Conservation (phyloP, 805 yeast species). For the Saccharomyces paradoxus region DNA sequence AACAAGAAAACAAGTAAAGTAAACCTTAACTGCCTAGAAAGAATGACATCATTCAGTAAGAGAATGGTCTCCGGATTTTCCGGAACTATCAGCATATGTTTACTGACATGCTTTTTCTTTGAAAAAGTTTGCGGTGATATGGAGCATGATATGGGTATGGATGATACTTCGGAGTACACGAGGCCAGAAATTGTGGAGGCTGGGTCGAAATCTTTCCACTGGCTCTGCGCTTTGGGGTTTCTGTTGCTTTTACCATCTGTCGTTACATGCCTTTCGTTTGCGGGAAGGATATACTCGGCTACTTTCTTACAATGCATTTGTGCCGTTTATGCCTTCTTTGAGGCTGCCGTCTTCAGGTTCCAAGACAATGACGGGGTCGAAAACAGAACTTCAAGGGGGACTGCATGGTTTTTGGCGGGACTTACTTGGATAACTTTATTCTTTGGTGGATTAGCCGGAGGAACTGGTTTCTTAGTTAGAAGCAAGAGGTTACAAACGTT, state of each 20-base stretch:
- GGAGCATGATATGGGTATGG: constrained; percentile 28
- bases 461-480: constrained; percentile 38
- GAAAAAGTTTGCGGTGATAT: constrained; percentile 1
- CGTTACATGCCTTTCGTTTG: constrained; percentile 46
- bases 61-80: background rate
- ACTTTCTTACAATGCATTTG: constrained; percentile 40
- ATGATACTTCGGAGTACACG: constrained; percentile 26
- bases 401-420: constrained; percentile 51
- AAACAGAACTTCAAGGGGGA: constrained; percentile 57
- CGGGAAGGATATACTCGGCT: constrained; percentile 40
- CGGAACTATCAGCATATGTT: background rate
- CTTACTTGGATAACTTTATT: constrained; percentile 40
- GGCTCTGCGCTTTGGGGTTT: constrained; percentile 45
- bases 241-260: constrained; percentile 50
- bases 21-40: background rate
- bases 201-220: constrained; percentile 52
- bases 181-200: constrained; percentile 38
- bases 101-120: background rate
- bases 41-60: background rate
- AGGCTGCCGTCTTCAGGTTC: constrained; percentile 49
- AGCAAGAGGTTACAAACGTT: constrained; percentile 30
- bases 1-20: background rate
- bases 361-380: constrained; percentile 62
- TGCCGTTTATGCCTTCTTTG: constrained; percentile 46
- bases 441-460: constrained; percentile 48